phyloP scores from a whole-genome alignment of 2,329 filamentous ascomycete species.

The Cercospora canescens region DNA sequence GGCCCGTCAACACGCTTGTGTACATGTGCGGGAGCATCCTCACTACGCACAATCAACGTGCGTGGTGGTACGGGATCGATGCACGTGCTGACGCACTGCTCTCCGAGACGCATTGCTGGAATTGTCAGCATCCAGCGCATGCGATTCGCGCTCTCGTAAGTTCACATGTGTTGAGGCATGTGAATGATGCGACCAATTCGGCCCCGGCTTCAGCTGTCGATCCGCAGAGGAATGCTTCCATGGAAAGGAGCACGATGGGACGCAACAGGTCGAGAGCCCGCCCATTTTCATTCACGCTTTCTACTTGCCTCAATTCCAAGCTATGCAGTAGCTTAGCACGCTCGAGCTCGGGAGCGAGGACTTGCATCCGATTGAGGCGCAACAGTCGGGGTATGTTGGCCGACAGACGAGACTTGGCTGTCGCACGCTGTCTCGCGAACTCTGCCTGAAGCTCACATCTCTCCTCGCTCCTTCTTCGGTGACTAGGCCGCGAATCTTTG shows the following conservation, averaged over 20 bases:
- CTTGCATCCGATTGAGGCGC: too few relatives aligned
- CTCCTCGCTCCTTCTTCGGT: too few relatives aligned
- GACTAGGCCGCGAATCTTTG: background rate
- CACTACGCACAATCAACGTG: background rate
- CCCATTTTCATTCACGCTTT: too few relatives aligned
- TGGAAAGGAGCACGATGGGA: too few relatives aligned
- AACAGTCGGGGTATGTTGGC: too few relatives aligned
- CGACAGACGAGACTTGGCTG: too few relatives aligned
- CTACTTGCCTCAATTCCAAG: too few relatives aligned
- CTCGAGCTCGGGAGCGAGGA: too few relatives aligned
- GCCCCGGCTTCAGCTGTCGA: background rate
- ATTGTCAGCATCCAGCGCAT: background rate
- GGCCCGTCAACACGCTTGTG: background rate
- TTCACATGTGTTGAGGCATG: background rate
- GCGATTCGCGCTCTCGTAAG: background rate
- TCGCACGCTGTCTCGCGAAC: too few relatives aligned
- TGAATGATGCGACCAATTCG: background rate
- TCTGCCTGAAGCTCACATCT: too few relatives aligned
- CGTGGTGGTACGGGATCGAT: background rate
- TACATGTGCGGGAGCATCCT: background rate
- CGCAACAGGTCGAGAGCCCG: too few relatives aligned
- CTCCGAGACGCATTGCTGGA: background rate
- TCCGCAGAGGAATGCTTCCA: background rate
- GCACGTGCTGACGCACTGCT: background rate
- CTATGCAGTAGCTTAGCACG: too few relatives aligned